Evolutionary conservation across 1,139 yeast species (phyloP).

Genomic region (Taphrina confusa): DNA sequence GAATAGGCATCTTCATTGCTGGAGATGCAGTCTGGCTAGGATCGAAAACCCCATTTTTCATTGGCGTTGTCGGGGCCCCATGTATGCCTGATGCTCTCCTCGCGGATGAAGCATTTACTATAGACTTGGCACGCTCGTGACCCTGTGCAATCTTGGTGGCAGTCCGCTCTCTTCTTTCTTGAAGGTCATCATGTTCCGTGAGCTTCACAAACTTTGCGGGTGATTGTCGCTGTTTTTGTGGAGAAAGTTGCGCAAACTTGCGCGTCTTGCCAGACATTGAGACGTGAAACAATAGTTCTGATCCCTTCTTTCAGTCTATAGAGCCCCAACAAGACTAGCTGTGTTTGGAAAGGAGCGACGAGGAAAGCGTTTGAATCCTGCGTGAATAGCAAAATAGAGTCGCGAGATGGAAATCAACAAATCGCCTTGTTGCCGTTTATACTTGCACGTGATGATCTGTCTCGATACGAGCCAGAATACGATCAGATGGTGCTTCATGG

Average conservation of each 20-base stretch:
- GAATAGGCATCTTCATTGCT: conserved; percentile 47
- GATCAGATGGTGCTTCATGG: too few species aligned
- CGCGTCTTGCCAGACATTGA: conserved; percentile 32
- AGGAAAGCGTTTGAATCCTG: not conserved
- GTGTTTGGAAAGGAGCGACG: not conserved
- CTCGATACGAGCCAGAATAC: too few species aligned
- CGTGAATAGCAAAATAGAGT: conserved; percentile 1
- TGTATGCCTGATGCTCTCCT: not conserved
- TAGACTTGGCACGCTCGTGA: conserved; percentile 17
- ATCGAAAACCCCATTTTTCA: not conserved
- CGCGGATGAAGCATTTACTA: conserved; percentile 22
- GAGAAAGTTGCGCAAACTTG: conserved; percentile 33
- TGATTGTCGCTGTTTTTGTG: conserved; percentile 27
- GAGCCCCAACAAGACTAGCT: not conserved
- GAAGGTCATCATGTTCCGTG: conserved; percentile 27
- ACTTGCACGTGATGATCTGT: too few species aligned
- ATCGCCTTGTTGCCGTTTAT: conserved; percentile 11
- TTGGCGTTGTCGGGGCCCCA: conserved; percentile 8
- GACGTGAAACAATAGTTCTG: too few species aligned
- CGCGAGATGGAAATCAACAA: conserved; percentile 10
- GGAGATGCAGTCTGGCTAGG: conserved; percentile 1
- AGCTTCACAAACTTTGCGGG: conserved; percentile 31
- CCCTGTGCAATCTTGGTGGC: conserved; percentile 27
- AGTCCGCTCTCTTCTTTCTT: conserved; percentile 16
- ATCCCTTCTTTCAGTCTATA: too few species aligned